Evolutionary conservation across 169 alveolate genomes (phyloP).

Genomic region (Toxoplasma gondii): DNA sequence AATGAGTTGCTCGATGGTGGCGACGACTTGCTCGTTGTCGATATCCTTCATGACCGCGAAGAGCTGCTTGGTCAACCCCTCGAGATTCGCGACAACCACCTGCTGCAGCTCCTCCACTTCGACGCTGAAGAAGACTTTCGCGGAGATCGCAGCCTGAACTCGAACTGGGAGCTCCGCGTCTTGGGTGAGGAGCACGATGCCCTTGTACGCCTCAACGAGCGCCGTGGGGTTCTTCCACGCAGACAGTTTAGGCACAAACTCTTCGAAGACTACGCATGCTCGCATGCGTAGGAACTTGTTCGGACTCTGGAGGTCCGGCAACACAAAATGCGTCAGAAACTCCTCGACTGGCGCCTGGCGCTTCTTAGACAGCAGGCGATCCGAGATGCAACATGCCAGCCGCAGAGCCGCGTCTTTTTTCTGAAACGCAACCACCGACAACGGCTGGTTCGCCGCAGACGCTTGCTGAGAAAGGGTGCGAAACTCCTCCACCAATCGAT

Average conservation of each 20-base stretch:
- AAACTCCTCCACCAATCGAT: conserved; percentile 42
- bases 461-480: conserved; percentile 19
- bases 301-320: conserved; percentile 28
- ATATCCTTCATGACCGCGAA: conserved; percentile 40
- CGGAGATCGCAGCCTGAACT: conserved; percentile 54
- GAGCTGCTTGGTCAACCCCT: conserved; percentile 30
- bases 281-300: conserved; percentile 56
- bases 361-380: conserved; percentile 55
- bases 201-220: conserved; percentile 25
- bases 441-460: conserved; percentile 45
- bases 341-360: conserved; percentile 49
- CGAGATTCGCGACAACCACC: not conserved
- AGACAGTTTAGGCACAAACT: not conserved
- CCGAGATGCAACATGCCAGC: conserved; percentile 45
- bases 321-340: conserved; percentile 35
- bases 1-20: conserved; percentile 33
- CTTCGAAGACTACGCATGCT: conserved; percentile 59
- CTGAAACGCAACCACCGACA: conserved; percentile 13
- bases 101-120: conserved; percentile 33
- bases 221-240: not conserved
- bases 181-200: not conserved
- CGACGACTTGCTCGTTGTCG: conserved; percentile 48
- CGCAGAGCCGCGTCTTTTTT: conserved; percentile 44
- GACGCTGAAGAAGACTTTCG: conserved; percentile 2
- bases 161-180: conserved; percentile 63